Evolutionary conservation across 2,329 filamentous ascomycete genomes (phyloP).

Genomic region (Sporothrix pseudoabietina): DNA sequence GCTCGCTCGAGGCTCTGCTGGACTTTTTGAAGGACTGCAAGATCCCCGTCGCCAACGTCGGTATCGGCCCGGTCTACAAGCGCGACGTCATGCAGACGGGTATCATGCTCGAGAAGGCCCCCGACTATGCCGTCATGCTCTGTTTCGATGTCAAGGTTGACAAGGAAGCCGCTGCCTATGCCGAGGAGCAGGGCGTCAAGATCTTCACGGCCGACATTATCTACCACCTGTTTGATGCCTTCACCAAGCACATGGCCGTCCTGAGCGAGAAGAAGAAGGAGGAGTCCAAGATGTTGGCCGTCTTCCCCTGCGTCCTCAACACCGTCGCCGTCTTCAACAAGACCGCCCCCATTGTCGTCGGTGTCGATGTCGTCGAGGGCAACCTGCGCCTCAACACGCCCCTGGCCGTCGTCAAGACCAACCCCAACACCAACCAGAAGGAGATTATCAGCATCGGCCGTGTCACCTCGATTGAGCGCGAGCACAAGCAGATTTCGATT

Average conservation of each 20-base stretch:
- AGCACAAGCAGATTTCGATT: slow-evolving; percentile 89
- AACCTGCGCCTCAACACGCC: slow-evolving; percentile 85
- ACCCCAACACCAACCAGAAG: slow-evolving; percentile 75
- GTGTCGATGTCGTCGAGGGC: slow-evolving; percentile 93
- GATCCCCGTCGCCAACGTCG: slow-evolving; percentile 96
- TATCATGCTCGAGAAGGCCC: slow-evolving; percentile 93
- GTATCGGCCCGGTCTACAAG: slow-evolving; percentile 96
- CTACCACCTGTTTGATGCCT: slow-evolving; percentile 96
- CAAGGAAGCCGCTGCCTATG: slow-evolving; percentile 89
- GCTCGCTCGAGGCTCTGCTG: slow-evolving; percentile 91
- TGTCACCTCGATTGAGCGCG: slow-evolving; percentile 96
- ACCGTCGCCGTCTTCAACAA: slow-evolving; percentile 98
- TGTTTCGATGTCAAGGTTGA: slow-evolving; percentile 99
- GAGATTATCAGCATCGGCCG: slow-evolving; percentile 83
- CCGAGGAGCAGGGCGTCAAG: slow-evolving; percentile 92
- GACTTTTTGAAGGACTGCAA: slow-evolving; percentile 96
- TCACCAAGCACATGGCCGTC: slow-evolving; percentile 90
- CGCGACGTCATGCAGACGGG: slow-evolving; percentile 95
- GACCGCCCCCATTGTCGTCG: slow-evolving; percentile 90
- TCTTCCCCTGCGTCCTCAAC: slow-evolving; percentile 90
- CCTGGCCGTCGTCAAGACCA: slow-evolving; percentile 81
- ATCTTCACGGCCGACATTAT: slow-evolving; percentile 99
- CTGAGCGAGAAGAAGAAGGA: slow-evolving; percentile 92
- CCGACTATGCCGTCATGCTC: slow-evolving; percentile 97
- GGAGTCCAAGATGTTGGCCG: slow-evolving; percentile 89